Conservation (phyloP, 176 grass and related monocot genomes). For the Aechmea fasciata region DNA sequence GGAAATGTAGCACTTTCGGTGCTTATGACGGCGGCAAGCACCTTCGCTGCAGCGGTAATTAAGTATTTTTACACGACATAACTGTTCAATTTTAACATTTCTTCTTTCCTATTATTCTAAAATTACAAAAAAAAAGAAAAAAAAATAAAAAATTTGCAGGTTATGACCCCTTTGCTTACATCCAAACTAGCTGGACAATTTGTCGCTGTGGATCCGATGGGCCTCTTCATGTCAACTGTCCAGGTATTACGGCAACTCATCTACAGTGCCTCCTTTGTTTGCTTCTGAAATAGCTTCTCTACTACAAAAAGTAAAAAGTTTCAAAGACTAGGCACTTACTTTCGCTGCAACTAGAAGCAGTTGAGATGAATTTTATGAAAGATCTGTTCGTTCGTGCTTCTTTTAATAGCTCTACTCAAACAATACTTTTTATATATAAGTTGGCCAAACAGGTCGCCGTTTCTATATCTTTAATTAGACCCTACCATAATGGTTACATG, state of each 20-base stretch:
- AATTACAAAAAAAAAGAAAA: background rate
- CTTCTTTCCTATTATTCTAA: background rate
- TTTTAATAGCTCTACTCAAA: too few species aligned
- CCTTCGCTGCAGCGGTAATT: constrained; percentile 71
- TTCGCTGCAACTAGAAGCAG: too few species aligned
- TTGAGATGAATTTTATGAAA: too few species aligned
- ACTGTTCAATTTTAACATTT: background rate
- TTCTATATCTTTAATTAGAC: background rate
- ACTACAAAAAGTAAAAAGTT: too few species aligned
- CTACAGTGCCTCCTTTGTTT: background rate
- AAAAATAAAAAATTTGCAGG: constrained; percentile 59
- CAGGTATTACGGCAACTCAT: constrained; percentile 34
- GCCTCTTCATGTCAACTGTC: constrained; percentile 72
- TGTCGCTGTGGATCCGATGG: constrained; percentile 74
- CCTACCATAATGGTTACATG: constrained; percentile 12
- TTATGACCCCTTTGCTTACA: constrained; percentile 82
- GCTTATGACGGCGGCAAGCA: constrained; percentile 86
- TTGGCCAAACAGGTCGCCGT: background rate
- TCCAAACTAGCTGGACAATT: constrained; percentile 92
- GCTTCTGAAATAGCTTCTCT: too few species aligned
- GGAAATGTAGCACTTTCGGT: constrained; percentile 91
- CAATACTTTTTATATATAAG: too few species aligned
- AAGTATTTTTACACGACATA: background rate
- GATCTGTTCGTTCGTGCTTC: too few species aligned
- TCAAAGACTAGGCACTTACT: too few species aligned